Conservation (phyloP, 352 stramenopile genomes). For the Pythium rhizo-oryzae region DNA sequence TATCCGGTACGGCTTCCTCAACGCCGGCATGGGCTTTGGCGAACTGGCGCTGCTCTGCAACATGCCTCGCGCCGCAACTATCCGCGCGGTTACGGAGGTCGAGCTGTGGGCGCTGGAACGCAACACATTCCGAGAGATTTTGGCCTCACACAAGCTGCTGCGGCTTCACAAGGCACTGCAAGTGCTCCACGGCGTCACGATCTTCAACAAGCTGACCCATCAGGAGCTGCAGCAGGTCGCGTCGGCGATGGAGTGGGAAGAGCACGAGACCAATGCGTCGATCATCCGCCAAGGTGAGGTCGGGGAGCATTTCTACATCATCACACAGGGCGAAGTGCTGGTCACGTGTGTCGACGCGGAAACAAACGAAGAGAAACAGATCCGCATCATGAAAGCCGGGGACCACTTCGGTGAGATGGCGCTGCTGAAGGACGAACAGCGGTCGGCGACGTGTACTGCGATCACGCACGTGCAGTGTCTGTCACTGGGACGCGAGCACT, state of each 20-base stretch:
- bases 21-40: constrained; percentile 88
- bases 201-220: constrained; percentile 71
- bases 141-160: constrained; percentile 72
- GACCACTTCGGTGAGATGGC: constrained; percentile 96
- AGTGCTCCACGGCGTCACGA: constrained; percentile 53
- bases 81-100: constrained; percentile 61
- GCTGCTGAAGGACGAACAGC: constrained; percentile 91
- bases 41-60: constrained; percentile 98
- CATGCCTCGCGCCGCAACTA: constrained; percentile 94
- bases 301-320: constrained; percentile 80
- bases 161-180: constrained; percentile 62
- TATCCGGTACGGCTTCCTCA: constrained; percentile 73
- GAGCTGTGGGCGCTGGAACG: constrained; percentile 76
- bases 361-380: constrained; percentile 45
- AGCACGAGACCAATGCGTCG: constrained; percentile 52
- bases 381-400: constrained; percentile 63
- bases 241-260: constrained; percentile 82
- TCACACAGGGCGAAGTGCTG: constrained; percentile 73
- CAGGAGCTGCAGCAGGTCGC: constrained; percentile 73
- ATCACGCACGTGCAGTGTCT: constrained; percentile 63
- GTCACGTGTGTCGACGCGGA: constrained; percentile 60
- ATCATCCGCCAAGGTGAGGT: constrained; percentile 79
- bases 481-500: constrained; percentile 67
- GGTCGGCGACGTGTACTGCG: constrained; percentile 91
- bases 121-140: constrained; percentile 74